Percentiles rank a stretch among this genome's conserved stretches.
phyloP scores from a whole-genome alignment of 75 land plant genomes.

The Pinus albicaulis region DNA sequence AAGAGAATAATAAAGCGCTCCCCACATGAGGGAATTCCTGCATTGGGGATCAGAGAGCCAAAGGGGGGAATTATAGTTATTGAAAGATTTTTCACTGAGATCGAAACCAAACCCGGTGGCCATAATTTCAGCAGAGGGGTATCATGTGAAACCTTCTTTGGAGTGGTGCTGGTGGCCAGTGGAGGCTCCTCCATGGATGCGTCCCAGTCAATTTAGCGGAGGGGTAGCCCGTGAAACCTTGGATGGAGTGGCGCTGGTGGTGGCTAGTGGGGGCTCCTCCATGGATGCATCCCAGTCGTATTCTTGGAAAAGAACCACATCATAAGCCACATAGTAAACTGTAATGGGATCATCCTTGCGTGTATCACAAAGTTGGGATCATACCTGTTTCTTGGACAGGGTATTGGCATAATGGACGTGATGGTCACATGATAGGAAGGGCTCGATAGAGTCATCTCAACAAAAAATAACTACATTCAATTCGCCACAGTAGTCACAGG shows the following conservation, averaged over 20 bases:
- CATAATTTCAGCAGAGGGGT: no score
- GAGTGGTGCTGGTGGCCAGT: no score
- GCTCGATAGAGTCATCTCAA: slow-evolving; percentile 53
- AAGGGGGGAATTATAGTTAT: not conserved
- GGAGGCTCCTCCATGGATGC: no score
- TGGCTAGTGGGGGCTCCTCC: not conserved
- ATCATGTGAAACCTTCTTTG: no score
- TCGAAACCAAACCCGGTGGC: slow-evolving; percentile 48
- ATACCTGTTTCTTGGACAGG: slow-evolving; percentile 41
- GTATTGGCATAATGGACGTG: slow-evolving; percentile 67
- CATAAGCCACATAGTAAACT: slow-evolving; percentile 49
- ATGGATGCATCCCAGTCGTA: slow-evolving; percentile 72
- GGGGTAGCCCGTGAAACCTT: slow-evolving; percentile 58
- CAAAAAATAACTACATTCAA: slow-evolving; percentile 44
- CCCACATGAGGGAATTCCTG: no score
- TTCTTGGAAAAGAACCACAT: slow-evolving; percentile 58
- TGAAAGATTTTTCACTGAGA: slow-evolving; percentile 11
- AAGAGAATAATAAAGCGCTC: not conserved
- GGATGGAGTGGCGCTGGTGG: slow-evolving; percentile 28
- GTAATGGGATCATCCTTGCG: slow-evolving; percentile 50
- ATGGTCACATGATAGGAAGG: slow-evolving; percentile 63
- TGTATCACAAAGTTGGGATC: slow-evolving; percentile 73
- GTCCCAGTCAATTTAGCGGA: no score
- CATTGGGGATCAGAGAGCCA: no score
- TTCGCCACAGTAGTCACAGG: slow-evolving; percentile 53